Conservation (phyloP, 2,329 filamentous ascomycete genomes). For the Periconia sp. region DNA sequence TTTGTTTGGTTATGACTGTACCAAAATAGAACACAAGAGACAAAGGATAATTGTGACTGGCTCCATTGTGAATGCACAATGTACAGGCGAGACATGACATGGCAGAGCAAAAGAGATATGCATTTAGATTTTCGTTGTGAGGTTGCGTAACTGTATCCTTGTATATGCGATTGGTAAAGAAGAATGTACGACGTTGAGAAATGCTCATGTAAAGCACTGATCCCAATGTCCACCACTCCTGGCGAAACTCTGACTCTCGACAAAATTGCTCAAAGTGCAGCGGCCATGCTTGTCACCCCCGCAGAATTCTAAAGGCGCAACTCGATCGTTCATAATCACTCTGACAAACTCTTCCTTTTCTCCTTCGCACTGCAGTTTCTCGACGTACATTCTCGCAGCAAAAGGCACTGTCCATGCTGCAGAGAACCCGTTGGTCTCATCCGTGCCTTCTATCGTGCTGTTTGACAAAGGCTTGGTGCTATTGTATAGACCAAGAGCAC, state of each 20-base stretch:
- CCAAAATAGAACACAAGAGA: not conserved
- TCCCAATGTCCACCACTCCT: slow-evolving; percentile 72
- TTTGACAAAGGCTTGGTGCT: slow-evolving; percentile 54
- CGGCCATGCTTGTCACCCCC: slow-evolving; percentile 69
- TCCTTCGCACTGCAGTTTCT: slow-evolving; percentile 74
- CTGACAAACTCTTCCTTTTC: slow-evolving; percentile 71
- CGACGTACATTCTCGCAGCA: slow-evolving; percentile 77
- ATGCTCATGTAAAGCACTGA: slow-evolving; percentile 50
- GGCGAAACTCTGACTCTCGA: slow-evolving; percentile 75
- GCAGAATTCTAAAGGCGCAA: slow-evolving; percentile 72
- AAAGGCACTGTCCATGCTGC: slow-evolving; percentile 83
- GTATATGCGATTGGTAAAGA: not conserved
- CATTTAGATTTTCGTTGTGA: not conserved
- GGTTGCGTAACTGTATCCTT: not conserved
- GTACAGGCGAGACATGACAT: not conserved
- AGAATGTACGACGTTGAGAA: not conserved
- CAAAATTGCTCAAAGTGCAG: slow-evolving; percentile 69
- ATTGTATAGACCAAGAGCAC: slow-evolving; percentile 78
- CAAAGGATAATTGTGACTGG: not conserved
- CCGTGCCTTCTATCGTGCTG: slow-evolving; percentile 51
- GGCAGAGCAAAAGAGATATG: not conserved
- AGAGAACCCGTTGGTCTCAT: slow-evolving; percentile 67
- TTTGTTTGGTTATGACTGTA: not conserved
- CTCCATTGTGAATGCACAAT: not conserved
- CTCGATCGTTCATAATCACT: slow-evolving; percentile 80